Conservation (phyloP, 495 filamentous ascomycete species). For the Aspergillus diversus region DNA sequence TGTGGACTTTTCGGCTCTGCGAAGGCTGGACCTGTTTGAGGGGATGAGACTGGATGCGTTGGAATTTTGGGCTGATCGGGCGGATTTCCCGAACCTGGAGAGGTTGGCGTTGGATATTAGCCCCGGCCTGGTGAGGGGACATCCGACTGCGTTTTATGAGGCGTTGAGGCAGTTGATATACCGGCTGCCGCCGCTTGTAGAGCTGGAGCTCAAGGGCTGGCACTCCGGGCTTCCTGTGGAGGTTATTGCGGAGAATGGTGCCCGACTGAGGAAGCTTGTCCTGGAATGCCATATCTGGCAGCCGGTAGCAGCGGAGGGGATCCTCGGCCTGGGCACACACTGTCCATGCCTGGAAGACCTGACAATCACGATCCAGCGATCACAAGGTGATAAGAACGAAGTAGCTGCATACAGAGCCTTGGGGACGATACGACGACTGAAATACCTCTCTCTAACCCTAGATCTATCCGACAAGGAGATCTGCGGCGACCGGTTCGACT, state of each 20-base stretch:
- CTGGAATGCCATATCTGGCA: not conserved
- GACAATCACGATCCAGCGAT: not conserved
- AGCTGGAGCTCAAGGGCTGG: not conserved
- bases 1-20: not conserved
- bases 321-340: not conserved
- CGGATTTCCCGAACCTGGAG: not conserved
- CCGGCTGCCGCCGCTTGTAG: not conserved
- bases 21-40: not conserved
- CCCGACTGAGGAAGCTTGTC: not conserved
- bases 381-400: not conserved
- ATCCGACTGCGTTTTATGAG: not conserved
- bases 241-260: not conserved
- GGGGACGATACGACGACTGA: not conserved
- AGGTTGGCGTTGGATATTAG: not conserved
- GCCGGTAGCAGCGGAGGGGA: not conserved
- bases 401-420: not conserved
- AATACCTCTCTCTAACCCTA: not conserved
- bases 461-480: not conserved
- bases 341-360: not conserved
- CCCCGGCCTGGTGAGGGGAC: not conserved
- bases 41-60: not conserved
- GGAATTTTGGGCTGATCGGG: not conserved
- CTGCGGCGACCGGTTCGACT: not conserved
- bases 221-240: not conserved
- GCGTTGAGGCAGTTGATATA: not conserved